These are phyloP conservation scores for Logfia minima DNA, from an alignment of 129 eudicot species.

Conservation along the genomic window DNA sequence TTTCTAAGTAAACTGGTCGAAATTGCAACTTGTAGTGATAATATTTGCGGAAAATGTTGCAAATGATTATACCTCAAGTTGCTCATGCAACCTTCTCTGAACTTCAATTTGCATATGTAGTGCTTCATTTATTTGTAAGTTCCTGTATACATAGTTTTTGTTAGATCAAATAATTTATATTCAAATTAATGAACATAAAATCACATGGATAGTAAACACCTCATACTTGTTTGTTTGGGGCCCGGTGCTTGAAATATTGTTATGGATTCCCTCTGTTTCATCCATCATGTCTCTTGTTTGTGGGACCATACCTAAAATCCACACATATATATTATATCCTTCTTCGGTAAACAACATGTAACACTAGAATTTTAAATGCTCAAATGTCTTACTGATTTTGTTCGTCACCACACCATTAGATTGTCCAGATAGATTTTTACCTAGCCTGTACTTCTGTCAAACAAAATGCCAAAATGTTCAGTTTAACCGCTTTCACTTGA, in stretches of 20 bases:
- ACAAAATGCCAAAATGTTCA: constrained; percentile 11
- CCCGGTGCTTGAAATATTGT: constrained; percentile 41
- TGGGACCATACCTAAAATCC: constrained; percentile 34
- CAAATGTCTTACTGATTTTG: constrained; percentile 52
- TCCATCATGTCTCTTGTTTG: constrained; percentile 37
- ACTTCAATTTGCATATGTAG: constrained; percentile 89
- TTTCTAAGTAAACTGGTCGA: no score
- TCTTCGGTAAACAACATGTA: neutral
- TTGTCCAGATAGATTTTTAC: constrained; percentile 79
- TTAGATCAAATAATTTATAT: constrained; percentile 10
- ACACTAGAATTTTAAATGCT: neutral
- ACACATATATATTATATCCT: constrained; percentile 25
- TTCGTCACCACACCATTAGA: constrained; percentile 48
- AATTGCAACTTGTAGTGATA: no score
- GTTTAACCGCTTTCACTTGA: constrained; percentile 8
- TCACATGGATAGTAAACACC: neutral
- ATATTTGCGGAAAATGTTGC: neutral
- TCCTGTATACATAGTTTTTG: constrained; percentile 41
- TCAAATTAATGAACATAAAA: constrained; percentile 11
- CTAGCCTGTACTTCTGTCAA: constrained; percentile 85
- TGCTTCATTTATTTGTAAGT: constrained; percentile 70
- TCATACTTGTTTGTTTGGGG: constrained; percentile 71
- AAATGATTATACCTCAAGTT: constrained; percentile 78
- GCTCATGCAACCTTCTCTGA: constrained; percentile 78
- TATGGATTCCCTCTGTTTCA: constrained; percentile 49